Percentiles rank a stretch among this genome's conserved stretches.
These are phyloP conservation scores for Sphagnum contortum DNA, from an alignment of 225 moss, liverwort and hornwort species.

Conservation along the genomic window DNA sequence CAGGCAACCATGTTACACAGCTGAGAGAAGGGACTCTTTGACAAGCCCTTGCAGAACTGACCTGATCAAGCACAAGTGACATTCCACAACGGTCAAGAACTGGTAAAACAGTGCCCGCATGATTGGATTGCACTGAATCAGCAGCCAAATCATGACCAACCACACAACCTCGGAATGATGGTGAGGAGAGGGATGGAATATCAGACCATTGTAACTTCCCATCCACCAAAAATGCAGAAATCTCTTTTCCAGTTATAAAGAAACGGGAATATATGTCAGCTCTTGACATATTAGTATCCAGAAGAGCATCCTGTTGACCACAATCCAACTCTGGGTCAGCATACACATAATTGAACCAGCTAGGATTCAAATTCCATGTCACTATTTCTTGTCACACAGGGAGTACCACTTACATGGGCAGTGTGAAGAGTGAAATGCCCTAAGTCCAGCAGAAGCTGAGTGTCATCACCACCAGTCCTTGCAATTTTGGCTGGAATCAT, in stretches of 20 bases:
- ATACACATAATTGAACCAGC: no score
- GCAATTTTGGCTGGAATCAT: conserved; percentile 68
- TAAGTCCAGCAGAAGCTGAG: conserved; percentile 86
- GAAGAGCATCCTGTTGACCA: conserved; percentile 22
- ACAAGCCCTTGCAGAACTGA: conserved; percentile 3
- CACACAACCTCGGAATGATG: conserved; percentile 24
- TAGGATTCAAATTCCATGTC: no score
- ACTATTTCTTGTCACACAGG: neutral
- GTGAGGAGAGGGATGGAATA: conserved; percentile 33
- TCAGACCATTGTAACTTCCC: conserved; percentile 84
- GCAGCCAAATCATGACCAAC: conserved; percentile 22
- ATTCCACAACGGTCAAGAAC: conserved; percentile 93
- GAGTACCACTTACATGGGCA: conserved; percentile 41
- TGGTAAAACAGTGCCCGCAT: conserved; percentile 54
- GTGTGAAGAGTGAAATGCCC: conserved; percentile 95
- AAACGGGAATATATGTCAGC: conserved; percentile 86
- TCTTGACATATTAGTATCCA: conserved; percentile 33
- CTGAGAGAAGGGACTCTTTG: no score
- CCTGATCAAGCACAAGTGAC: conserved; percentile 94
- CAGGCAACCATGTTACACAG: neutral
- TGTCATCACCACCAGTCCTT: conserved; percentile 62
- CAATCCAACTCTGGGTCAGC: no score
- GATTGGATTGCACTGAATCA: conserved; percentile 21
- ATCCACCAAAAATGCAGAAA: conserved; percentile 90
- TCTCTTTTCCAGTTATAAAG: conserved; percentile 81